Base-by-base conservation (phyloP, 257 asterid genomes). In the Nicotiana knightiana region DNA sequence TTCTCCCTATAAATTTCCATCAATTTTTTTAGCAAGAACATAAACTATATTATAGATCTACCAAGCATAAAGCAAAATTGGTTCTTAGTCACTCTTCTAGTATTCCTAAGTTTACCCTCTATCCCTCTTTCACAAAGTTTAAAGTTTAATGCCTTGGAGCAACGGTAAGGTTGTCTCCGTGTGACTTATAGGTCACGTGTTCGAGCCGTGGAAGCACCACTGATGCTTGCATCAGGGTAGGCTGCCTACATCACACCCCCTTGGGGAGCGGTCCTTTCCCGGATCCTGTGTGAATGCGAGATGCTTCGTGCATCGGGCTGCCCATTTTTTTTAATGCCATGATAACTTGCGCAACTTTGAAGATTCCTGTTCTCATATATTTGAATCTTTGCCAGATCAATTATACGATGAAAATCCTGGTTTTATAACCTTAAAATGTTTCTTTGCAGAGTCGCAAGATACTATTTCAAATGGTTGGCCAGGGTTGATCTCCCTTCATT, bases 391-490 rank as follows among this genome's bases (percentile, higher is more conserved):
- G 59, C 59, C 37, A 0, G 21, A 43, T 46, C 59, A 70, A 21
- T 12, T 70, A 46, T 46, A 58, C 13, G 37, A 46, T 71, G 37
- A 71, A 32, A 46, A 21, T 71, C 24, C 4, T 59, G 81, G 24
- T 86, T 30, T 26, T 73, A 21, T 71, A 13, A 71, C 13, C 37
- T 71, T 46, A 13, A 13, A 13, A 13, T 76, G 13, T 55, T 80
- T 80, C 37, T 82, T 68, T 85, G 86, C 88, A 92, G 99, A 87
- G 85, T 87, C 99, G 82, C 99, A 90, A 82, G 88, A 83, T 84
- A 87, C 92, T 53, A 93, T 95, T 88, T 90, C 96, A 85, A 85
- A 85, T 77, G 91, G 98, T 58, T 93, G 98, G 98, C 99, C 97
- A 59, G 98, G 98, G 67, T 87, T 95, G 89, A 87, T 87, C 82